These are phyloP conservation scores for Conringia planisiliqua DNA, from an alignment of 345 rosid species.

Conservation along the genomic window DNA sequence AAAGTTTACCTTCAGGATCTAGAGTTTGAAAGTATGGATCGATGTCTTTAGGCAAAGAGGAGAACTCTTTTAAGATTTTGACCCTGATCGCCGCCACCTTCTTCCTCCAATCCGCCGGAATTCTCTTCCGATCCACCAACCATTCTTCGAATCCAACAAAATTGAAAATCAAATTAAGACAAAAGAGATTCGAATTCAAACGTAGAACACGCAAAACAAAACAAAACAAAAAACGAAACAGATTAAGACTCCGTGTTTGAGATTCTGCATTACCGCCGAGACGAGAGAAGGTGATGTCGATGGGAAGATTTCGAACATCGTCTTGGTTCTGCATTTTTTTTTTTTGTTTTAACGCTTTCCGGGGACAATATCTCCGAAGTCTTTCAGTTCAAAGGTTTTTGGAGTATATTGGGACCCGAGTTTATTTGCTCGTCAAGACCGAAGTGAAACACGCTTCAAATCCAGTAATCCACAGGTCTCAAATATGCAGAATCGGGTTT, in stretches of 20 bases:
- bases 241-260: background rate
- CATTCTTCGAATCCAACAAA: slow-evolving; percentile 53
- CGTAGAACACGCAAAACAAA: background rate
- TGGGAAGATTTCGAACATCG: slow-evolving; percentile 84
- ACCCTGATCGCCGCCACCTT: slow-evolving; percentile 64
- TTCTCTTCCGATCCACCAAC: slow-evolving; percentile 95
- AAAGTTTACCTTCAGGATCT: slow-evolving; percentile 58
- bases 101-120: slow-evolving; percentile 92
- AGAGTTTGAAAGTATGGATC: slow-evolving; percentile 80
- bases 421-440: background rate
- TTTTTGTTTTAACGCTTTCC: slow-evolving; percentile 13
- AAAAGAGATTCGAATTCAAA: background rate
- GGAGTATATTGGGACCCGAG: too few species aligned
- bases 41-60: slow-evolving; percentile 67
- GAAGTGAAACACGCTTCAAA: background rate
- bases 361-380: background rate
- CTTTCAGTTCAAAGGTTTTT: slow-evolving; percentile 4
- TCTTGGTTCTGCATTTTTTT: slow-evolving; percentile 54
- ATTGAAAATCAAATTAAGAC: background rate
- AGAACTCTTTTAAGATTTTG: slow-evolving; percentile 67
- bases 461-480: background rate
- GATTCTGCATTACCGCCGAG: slow-evolving; percentile 61
- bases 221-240: background rate
- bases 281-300: slow-evolving; percentile 90
- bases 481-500: background rate